phyloP scores from a whole-genome alignment of 169 alveolate genomes.

The Blepharisma undulans region DNA sequence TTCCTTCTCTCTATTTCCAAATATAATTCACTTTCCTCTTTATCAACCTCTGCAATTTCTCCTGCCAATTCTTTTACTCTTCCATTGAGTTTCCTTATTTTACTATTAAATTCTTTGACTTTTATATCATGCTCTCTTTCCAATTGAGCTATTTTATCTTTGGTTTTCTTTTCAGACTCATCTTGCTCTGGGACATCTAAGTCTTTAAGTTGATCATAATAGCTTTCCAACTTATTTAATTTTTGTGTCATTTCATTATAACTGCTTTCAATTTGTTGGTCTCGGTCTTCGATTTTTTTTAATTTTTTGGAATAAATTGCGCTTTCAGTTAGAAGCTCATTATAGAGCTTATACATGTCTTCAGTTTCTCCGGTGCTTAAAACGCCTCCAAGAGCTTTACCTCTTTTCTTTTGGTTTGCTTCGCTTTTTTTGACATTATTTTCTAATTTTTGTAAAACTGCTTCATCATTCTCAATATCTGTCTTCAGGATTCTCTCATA shows the following conservation, averaged over 20 bases:
- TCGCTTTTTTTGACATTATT: background rate
- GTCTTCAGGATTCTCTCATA: background rate
- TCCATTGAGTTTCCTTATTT: background rate
- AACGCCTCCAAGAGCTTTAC: background rate
- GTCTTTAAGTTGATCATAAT: background rate
- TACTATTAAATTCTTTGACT: background rate
- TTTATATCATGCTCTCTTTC: background rate
- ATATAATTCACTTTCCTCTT: background rate
- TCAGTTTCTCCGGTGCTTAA: background rate
- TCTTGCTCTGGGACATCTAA: background rate
- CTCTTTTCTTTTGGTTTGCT: slow-evolving; percentile 3
- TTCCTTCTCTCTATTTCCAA: background rate
- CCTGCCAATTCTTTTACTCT: background rate
- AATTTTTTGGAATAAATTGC: background rate
- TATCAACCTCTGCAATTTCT: background rate
- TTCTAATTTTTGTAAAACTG: background rate
- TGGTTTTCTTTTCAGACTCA: background rate
- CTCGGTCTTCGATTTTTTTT: background rate
- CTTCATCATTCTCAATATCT: background rate
- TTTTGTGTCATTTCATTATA: background rate
- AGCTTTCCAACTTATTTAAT: background rate
- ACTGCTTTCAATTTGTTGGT: background rate
- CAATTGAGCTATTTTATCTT: background rate
- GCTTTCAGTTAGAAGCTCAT: background rate
- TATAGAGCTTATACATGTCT: background rate